Conservation (phyloP, 805 yeast species). For the Schwanniomyces vanrijiae region DNA sequence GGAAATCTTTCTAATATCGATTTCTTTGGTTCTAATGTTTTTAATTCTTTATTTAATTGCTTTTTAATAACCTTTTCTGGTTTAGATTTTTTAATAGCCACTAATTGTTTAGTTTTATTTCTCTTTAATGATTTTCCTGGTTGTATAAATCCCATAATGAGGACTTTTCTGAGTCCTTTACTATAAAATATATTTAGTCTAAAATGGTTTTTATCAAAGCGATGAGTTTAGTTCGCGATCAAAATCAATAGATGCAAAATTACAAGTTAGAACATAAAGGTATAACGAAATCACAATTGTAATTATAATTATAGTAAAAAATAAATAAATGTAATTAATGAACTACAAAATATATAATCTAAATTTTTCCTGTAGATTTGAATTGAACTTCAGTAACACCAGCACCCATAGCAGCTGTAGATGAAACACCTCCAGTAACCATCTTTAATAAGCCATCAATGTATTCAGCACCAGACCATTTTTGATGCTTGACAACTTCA, state of each 20-base stretch:
- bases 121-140: slow-evolving; percentile 22
- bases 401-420: slow-evolving; percentile 97
- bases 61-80: not conserved
- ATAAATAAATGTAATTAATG: not conserved
- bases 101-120: slow-evolving; percentile 4
- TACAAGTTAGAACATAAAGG: not conserved
- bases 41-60: not conserved
- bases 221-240: not conserved
- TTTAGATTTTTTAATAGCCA: not conserved
- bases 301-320: not conserved
- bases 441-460: slow-evolving; percentile 86
- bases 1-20: slow-evolving; percentile 38
- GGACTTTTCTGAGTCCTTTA: not conserved
- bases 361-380: slow-evolving; percentile 36
- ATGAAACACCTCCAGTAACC: slow-evolving; percentile 91
- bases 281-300: no score
- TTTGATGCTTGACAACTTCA: slow-evolving; percentile 96
- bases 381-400: slow-evolving; percentile 98
- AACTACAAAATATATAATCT: not conserved
- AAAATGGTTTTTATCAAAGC: not conserved
- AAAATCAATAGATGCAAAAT: not conserved
- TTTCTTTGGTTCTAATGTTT: not conserved
- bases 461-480: slow-evolving; percentile 98
- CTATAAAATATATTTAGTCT: not conserved
- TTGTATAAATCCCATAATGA: slow-evolving; percentile 24